Evolutionary conservation across 192 early-diverging fungal species (phyloP).

Genomic region (Umbelopsis vinacea): DNA sequence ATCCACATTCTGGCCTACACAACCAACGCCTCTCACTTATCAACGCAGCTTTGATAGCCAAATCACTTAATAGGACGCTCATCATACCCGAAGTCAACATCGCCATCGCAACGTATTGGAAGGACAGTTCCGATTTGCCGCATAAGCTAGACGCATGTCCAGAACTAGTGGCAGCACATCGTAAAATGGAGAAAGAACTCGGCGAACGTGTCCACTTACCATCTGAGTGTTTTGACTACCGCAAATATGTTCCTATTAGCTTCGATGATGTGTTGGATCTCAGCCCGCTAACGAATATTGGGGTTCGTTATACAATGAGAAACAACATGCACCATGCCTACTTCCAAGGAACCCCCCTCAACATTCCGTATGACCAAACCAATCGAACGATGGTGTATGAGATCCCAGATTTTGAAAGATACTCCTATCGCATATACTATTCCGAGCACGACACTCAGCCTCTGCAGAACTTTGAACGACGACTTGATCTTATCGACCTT

Average conservation of each 20-base stretch:
- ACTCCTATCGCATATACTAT: conserved; percentile 52
- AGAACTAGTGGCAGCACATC: background rate
- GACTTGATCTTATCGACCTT: conserved; percentile 44
- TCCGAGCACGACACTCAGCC: conserved; percentile 28
- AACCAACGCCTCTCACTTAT: conserved; percentile 57
- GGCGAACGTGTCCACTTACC: background rate
- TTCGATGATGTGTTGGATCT: conserved; percentile 38
- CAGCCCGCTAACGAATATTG: conserved; percentile 18
- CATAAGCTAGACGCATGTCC: conserved; percentile 27
- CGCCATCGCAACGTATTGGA: conserved; percentile 38
- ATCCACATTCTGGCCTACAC: conserved; percentile 61
- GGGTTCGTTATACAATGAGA: conserved; percentile 28
- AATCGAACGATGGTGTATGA: conserved; percentile 21
- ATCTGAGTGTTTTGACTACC: conserved; percentile 33
- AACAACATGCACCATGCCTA: conserved; percentile 39
- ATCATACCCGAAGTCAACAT: conserved; percentile 50
- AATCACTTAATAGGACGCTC: conserved; percentile 52
- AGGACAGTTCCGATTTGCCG: background rate
- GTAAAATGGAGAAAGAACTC: background rate
- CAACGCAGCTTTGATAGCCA: conserved; percentile 51
- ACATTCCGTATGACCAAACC: conserved; percentile 39
- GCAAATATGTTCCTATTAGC: conserved; percentile 26
- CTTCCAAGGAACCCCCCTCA: conserved; percentile 41
- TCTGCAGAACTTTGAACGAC: conserved; percentile 31
- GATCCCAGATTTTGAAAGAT: conserved; percentile 45